Evolutionary conservation across 2,329 filamentous ascomycete species (phyloP).

Genomic region (Westerdykella ornata): DNA sequence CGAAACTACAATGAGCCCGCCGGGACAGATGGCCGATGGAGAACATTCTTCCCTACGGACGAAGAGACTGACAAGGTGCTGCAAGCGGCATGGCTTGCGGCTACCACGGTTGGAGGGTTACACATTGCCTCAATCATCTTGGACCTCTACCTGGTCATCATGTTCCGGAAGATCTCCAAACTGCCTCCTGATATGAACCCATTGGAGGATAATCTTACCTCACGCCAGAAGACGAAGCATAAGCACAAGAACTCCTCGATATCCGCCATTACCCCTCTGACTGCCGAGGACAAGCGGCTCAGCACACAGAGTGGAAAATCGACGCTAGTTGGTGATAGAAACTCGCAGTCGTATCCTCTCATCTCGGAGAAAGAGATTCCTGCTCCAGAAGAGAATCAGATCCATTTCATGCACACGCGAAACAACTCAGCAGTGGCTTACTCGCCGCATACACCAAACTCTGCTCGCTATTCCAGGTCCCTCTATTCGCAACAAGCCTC

Average conservation of each 20-base stretch:
- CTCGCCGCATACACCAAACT: conserved; percentile 45
- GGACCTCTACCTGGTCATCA: conserved; percentile 66
- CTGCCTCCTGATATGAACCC: conserved; percentile 95
- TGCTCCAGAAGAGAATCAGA: conserved; percentile 39
- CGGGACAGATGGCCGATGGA: conserved; percentile 53
- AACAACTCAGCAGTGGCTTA: conserved; percentile 54
- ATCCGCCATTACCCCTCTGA: conserved; percentile 39
- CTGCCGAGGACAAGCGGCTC: conserved; percentile 53
- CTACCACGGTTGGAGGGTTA: conserved; percentile 57
- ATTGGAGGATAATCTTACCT: conserved; percentile 76
- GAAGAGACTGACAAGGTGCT: conserved; percentile 54
- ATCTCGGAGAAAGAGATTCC: conserved; percentile 28
- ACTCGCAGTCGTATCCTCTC: conserved; percentile 25
- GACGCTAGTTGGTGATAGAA: conserved; percentile 32
- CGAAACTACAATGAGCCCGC: conserved; percentile 46
- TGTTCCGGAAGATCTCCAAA: conserved; percentile 73
- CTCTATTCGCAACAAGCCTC: conserved; percentile 38
- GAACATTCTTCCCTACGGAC: conserved; percentile 57
- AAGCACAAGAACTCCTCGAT: conserved; percentile 64
- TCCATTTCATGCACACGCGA: conserved; percentile 78
- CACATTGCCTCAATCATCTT: conserved; percentile 65
- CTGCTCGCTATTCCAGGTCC: conserved; percentile 52
- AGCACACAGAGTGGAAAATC: conserved; percentile 45
- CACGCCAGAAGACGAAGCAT: conserved; percentile 56
- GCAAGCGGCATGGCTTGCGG: conserved; percentile 60